Evolutionary conservation across 352 stramenopile genomes (phyloP).

Genomic region (Phytophthora melonis): DNA sequence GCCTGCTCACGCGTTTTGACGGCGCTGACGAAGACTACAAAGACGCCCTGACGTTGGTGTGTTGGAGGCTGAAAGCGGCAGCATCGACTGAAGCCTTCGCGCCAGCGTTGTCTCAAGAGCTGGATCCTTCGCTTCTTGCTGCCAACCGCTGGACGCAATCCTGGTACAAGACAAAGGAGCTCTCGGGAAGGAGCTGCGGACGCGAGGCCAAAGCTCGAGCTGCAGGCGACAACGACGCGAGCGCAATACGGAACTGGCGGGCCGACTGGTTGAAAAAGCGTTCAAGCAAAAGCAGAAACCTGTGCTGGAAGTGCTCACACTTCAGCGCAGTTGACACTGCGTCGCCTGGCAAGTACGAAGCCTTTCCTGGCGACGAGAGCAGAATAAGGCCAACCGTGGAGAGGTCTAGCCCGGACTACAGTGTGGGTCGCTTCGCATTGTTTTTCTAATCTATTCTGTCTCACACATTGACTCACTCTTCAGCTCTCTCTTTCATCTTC

Average conservation of each 20-base stretch:
- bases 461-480: conserved; percentile 21
- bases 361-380: conserved; percentile 26
- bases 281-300: conserved; percentile 58
- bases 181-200: conserved; percentile 58
- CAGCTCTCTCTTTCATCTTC: conserved; percentile 24
- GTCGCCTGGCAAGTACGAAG: conserved; percentile 49
- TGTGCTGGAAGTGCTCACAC: conserved; percentile 58
- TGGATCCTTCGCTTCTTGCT: conserved; percentile 46
- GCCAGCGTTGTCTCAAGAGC: conserved; percentile 22
- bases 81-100: not conserved
- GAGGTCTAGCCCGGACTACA: conserved; percentile 1
- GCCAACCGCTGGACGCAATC: conserved; percentile 65
- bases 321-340: conserved; percentile 50
- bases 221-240: not conserved
- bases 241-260: conserved; percentile 35
- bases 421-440: conserved; percentile 29
- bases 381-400: conserved; percentile 1
- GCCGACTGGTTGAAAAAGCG: conserved; percentile 45
- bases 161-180: conserved; percentile 52
- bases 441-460: conserved; percentile 29
- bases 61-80: conserved; percentile 6
- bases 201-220: conserved; percentile 37
- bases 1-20: conserved; percentile 52
- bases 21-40: conserved; percentile 60
- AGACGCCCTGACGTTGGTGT: conserved; percentile 27